Evolutionary conservation across 2,329 filamentous ascomycete genomes (phyloP).

Genomic region (Hypomyces perniciosus): DNA sequence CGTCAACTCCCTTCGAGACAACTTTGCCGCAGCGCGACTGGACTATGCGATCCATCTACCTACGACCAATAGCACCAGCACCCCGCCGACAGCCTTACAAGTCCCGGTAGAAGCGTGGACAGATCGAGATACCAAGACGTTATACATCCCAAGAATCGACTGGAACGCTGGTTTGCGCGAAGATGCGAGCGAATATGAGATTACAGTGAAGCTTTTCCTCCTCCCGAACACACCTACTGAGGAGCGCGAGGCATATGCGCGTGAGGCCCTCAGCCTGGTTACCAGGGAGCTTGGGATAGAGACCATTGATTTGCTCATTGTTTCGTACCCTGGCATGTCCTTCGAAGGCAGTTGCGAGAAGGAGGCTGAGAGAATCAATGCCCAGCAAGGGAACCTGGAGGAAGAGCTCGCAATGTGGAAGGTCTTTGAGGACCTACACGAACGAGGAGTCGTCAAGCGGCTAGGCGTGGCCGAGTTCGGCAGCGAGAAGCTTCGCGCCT

Average conservation of each 20-base stretch:
- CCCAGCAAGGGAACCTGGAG: constrained; percentile 57
- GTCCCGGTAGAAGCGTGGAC: constrained; percentile 58
- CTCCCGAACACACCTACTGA: constrained; percentile 63
- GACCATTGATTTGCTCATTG: constrained; percentile 80
- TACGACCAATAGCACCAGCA: constrained; percentile 26
- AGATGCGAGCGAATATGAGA: constrained; percentile 80
- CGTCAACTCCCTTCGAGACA: constrained; percentile 78
- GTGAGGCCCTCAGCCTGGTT: constrained; percentile 74
- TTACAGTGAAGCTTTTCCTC: constrained; percentile 94
- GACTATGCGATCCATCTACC: constrained; percentile 40
- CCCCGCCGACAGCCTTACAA: constrained; percentile 19
- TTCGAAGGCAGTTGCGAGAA: constrained; percentile 92
- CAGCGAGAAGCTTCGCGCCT: constrained; percentile 70
- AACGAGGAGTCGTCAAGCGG: constrained; percentile 63
- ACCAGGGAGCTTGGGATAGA: constrained; percentile 69
- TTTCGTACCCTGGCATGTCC: constrained; percentile 86
- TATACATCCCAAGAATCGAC: constrained; percentile 75
- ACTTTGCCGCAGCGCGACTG: constrained; percentile 69
- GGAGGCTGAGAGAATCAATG: constrained; percentile 58
- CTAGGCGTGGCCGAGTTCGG: constrained; percentile 91
- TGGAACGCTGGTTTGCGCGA: constrained; percentile 71
- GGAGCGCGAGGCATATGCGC: constrained; percentile 62
- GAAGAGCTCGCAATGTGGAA: constrained; percentile 65
- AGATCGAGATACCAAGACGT: constrained; percentile 48
- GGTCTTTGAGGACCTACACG: constrained; percentile 66